These are phyloP conservation scores for Caryopteris hybrid DNA, from an alignment of 305 asterid genomes.

Conservation along the genomic window DNA sequence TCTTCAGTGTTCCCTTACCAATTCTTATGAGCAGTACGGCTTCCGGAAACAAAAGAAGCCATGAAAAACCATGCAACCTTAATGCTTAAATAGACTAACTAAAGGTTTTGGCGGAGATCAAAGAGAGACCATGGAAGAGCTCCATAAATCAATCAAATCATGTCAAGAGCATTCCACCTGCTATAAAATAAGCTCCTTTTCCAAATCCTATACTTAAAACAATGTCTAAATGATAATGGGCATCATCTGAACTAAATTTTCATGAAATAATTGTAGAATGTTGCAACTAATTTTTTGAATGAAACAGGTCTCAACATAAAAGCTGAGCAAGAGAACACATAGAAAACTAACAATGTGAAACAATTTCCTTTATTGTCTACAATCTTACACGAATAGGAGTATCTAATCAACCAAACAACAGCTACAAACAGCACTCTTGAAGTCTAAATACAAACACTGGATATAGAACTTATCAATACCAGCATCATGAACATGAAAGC, in stretches of 20 bases:
- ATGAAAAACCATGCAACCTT: neutral
- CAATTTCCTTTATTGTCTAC: slow-evolving; percentile 45
- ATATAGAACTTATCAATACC: slow-evolving; percentile 37
- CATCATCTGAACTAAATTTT: neutral
- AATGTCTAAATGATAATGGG: neutral
- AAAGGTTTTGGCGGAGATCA: neutral
- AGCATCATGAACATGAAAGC: slow-evolving; percentile 33
- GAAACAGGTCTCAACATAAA: slow-evolving; percentile 4
- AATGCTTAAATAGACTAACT: neutral
- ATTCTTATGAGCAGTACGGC: neutral
- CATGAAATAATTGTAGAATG: neutral
- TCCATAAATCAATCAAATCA: neutral
- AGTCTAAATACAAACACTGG: slow-evolving; percentile 42
- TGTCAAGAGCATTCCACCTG: neutral
- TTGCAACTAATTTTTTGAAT: neutral
- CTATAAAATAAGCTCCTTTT: neutral
- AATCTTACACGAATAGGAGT: slow-evolving; percentile 49
- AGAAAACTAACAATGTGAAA: slow-evolving; percentile 21
- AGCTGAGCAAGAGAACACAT: neutral
- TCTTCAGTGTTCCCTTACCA: neutral
- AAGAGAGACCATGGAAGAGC: neutral
- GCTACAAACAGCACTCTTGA: slow-evolving; percentile 44
- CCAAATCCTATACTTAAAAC: neutral
- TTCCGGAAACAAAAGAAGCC: neutral
- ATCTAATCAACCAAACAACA: slow-evolving; percentile 37